phyloP scores from a whole-genome alignment of 2,329 filamentous ascomycete species.

The Stagonosporopsis rhizophila region DNA sequence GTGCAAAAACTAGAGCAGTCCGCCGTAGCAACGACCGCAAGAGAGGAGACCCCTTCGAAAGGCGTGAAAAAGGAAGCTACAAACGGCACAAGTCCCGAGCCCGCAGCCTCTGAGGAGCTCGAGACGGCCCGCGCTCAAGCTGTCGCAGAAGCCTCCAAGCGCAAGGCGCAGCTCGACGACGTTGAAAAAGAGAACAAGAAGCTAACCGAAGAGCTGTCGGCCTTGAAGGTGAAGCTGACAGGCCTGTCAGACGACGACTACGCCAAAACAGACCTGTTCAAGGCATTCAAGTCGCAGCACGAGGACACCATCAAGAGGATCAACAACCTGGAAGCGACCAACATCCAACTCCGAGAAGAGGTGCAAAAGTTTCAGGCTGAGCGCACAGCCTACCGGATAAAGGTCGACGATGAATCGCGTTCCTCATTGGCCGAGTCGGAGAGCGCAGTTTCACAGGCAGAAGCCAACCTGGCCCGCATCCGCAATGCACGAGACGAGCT shows the following conservation, averaged over 20 bases:
- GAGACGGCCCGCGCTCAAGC: constrained; percentile 81
- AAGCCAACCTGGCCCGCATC: constrained; percentile 85
- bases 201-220: constrained; percentile 78
- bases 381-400: constrained; percentile 78
- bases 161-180: constrained; percentile 86
- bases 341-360: constrained; percentile 83
- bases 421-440: constrained; percentile 78
- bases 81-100: constrained; percentile 65
- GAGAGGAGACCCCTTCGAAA: constrained; percentile 52
- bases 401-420: constrained; percentile 82
- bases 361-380: constrained; percentile 86
- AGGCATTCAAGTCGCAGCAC: constrained; percentile 85
- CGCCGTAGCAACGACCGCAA: constrained; percentile 56
- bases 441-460: constrained; percentile 78
- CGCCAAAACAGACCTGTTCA: constrained; percentile 90
- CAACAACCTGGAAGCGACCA: constrained; percentile 89
- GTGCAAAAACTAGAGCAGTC: constrained; percentile 93
- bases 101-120: constrained; percentile 68
- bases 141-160: constrained; percentile 76
- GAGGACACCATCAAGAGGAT: constrained; percentile 92
- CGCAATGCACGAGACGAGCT: constrained; percentile 85
- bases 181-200: constrained; percentile 79
- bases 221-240: constrained; percentile 71
- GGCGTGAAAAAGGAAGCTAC: constrained; percentile 58
- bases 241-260: constrained; percentile 91